A percentile compares a stretch with the other conserved stretches of the same genome.
Conservation (phyloP, 2,329 filamentous ascomycete genomes). For the Stachybotrys chartarum region DNA sequence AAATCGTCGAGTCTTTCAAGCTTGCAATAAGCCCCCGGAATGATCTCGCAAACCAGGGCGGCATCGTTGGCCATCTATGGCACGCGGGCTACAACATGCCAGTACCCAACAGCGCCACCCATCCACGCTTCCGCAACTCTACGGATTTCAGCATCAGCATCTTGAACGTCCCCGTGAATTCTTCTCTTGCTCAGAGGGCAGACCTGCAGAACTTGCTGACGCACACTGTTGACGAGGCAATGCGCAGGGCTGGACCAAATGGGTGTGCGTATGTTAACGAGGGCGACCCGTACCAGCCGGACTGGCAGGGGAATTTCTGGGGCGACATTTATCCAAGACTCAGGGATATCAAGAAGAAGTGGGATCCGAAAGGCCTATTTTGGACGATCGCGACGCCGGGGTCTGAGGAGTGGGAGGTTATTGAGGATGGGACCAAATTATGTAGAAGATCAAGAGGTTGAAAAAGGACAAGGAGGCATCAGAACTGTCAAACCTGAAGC, state of each 20-base stretch:
- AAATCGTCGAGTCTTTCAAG: conserved; percentile 26
- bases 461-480: no score
- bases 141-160: conserved; percentile 27
- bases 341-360: conserved; percentile 31
- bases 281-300: conserved; percentile 24
- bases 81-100: conserved; percentile 25
- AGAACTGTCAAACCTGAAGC: no score
- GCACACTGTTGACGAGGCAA: conserved; percentile 25
- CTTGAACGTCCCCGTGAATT: conserved; percentile 24
- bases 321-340: conserved; percentile 28
- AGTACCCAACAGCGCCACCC: conserved; percentile 28
- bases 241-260: conserved; percentile 27
- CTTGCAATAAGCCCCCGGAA: conserved; percentile 18
- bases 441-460: no score
- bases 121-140: conserved; percentile 28
- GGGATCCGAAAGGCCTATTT: conserved; percentile 34
- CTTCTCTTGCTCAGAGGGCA: conserved; percentile 33
- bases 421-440: not conserved
- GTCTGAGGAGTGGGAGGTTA: conserved; percentile 31
- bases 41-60: conserved; percentile 17
- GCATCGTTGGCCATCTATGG: conserved; percentile 31
- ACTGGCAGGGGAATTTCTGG: conserved; percentile 32
- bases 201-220: conserved; percentile 31
- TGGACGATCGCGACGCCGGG: conserved; percentile 36
- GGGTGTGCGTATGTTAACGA: conserved; percentile 37